Percentiles rank a stretch among this genome's conserved stretches.
These are phyloP conservation scores for Gleditsia sinensis DNA, from an alignment of 306 rosid species.

Conservation along the genomic window DNA sequence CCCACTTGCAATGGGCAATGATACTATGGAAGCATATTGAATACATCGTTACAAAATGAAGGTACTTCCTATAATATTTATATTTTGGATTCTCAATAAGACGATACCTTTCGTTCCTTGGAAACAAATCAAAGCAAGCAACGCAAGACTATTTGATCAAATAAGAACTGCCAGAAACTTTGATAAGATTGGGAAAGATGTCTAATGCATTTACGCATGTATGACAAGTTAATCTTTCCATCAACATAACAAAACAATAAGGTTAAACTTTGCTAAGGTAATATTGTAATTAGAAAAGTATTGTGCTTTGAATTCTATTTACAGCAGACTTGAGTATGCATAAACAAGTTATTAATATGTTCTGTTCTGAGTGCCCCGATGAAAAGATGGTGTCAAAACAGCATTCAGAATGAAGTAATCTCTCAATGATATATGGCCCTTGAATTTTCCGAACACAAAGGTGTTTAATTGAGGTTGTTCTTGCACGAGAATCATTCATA, in stretches of 20 bases:
- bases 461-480: too few relatives aligned
- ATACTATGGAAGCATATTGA: too few relatives aligned
- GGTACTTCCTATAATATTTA: too few relatives aligned
- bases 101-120: too few relatives aligned
- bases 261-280: neutral
- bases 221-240: neutral
- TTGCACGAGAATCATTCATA: too few relatives aligned
- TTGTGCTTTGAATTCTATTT: neutral
- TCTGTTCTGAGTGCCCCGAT: neutral
- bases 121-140: too few relatives aligned
- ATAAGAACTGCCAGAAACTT: neutral
- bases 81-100: too few relatives aligned
- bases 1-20: too few relatives aligned
- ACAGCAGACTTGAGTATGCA: neutral
- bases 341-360: neutral
- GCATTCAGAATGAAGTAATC: neutral
- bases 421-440: too few relatives aligned
- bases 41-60: too few relatives aligned
- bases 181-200: neutral
- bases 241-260: neutral
- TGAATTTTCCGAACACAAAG: too few relatives aligned
- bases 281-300: neutral
- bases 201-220: neutral
- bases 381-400: too few relatives aligned
- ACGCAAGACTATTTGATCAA: neutral